A percentile compares a stretch with the other conserved stretches of the same genome.
Evolutionary conservation across 208 protist genomes (phyloP).

Genomic region (Naegleria lovaniensis): DNA sequence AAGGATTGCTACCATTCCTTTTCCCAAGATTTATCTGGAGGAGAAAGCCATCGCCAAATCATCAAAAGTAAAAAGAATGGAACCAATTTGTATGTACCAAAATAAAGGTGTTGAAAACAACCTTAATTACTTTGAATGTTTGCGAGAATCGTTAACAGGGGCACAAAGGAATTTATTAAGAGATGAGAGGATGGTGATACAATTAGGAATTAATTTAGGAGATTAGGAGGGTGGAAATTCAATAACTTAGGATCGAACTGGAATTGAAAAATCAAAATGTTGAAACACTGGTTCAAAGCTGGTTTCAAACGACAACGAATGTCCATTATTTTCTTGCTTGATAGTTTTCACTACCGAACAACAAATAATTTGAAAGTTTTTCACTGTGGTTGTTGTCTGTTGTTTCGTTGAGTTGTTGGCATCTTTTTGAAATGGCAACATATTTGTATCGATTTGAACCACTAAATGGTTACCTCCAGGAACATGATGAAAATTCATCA

Average conservation of each 20-base stretch:
- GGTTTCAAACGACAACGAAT: neutral
- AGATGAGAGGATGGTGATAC: no score
- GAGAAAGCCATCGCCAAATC: neutral
- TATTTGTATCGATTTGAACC: neutral
- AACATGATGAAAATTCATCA: conserved; percentile 1
- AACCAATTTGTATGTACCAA: no score
- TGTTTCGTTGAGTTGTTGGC: neutral
- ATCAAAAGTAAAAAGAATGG: neutral
- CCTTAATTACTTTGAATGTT: no score
- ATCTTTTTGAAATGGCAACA: neutral
- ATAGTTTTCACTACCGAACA: neutral
- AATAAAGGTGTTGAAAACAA: no score
- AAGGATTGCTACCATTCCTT: neutral
- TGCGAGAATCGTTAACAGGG: no score
- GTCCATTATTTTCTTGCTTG: neutral
- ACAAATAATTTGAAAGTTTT: neutral
- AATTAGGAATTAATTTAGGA: no score
- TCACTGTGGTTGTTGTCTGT: no score
- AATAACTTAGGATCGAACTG: no score
- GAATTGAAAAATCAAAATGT: neutral
- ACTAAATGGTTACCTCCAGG: neutral
- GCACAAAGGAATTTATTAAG: no score
- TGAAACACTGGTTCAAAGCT: neutral
- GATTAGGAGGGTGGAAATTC: no score
- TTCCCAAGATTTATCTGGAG: neutral